These are phyloP conservation scores for Scedosporium minutisporum DNA, from an alignment of 2,329 filamentous ascomycete species.

Conservation along the genomic window DNA sequence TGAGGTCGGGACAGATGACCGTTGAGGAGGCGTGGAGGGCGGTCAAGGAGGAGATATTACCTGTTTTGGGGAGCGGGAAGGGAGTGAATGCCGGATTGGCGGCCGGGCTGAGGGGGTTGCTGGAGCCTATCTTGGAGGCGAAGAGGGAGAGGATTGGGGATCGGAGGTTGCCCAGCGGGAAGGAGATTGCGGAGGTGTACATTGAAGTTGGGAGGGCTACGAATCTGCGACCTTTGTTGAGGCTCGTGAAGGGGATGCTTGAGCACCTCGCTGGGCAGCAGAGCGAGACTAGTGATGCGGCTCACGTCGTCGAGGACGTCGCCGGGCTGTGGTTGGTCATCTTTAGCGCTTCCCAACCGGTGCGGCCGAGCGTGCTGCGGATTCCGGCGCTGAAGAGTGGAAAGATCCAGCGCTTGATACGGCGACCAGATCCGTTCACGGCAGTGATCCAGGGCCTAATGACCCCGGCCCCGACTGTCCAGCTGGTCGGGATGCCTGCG, in stretches of 20 bases:
- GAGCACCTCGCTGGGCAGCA: neutral
- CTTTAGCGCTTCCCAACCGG: neutral
- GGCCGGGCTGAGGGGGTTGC: neutral
- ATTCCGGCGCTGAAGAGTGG: neutral
- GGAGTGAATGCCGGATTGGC: neutral
- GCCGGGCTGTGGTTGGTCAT: neutral
- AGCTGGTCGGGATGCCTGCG: neutral
- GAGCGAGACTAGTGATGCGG: neutral
- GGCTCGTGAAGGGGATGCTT: slow-evolving; percentile 6
- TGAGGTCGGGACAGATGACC: slow-evolving; percentile 2
- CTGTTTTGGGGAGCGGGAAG: neutral
- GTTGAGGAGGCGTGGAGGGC: neutral
- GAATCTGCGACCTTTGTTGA: slow-evolving; percentile 1
- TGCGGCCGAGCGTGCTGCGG: neutral
- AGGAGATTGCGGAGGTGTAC: slow-evolving; percentile 7
- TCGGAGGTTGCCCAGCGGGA: neutral
- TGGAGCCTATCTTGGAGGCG: neutral
- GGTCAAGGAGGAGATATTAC: slow-evolving; percentile 2
- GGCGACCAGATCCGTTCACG: neutral
- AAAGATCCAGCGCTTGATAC: neutral
- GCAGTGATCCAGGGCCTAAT: slow-evolving; percentile 3
- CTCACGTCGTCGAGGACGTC: neutral
- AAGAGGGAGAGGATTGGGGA: slow-evolving; percentile 2
- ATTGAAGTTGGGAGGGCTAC: neutral
- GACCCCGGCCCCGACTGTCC: neutral